phyloP scores from a whole-genome alignment of 2,329 filamentous ascomycete species.

The Diaporthe ilicicola region DNA sequence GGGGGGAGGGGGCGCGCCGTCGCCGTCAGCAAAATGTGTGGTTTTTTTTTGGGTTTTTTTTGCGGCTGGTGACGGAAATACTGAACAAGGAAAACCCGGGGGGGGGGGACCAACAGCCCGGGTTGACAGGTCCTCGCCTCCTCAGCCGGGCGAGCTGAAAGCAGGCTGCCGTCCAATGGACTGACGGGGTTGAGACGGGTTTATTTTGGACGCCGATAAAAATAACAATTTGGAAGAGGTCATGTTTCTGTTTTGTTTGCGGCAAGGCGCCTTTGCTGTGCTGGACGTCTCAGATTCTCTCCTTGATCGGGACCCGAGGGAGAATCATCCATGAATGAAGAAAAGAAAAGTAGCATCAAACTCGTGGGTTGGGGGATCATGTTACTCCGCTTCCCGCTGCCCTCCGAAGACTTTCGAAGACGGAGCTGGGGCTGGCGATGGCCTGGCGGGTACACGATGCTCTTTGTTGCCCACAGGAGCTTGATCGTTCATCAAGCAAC shows the following conservation, averaged over 20 bases:
- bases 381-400: conserved; percentile 4
- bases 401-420: background rate
- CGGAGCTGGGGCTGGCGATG: background rate
- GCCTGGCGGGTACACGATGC: background rate
- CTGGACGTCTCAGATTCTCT: conserved; percentile 20
- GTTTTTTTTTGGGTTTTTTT: too few species aligned
- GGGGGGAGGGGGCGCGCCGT: background rate
- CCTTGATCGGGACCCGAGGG: conserved; percentile 18
- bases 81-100: background rate
- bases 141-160: conserved; percentile 7
- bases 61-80: conserved; percentile 1
- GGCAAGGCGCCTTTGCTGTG: conserved; percentile 19
- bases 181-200: background rate
- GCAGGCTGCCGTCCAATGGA: background rate
- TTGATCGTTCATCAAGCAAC: background rate
- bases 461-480: background rate
- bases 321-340: background rate
- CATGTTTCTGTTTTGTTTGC: conserved; percentile 22
- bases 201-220: conserved; percentile 16
- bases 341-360: background rate
- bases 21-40: background rate
- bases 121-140: conserved; percentile 6
- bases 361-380: conserved; percentile 18
- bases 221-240: conserved; percentile 19
- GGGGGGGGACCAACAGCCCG: conserved; percentile 2